phyloP scores from a whole-genome alignment of 2,329 filamentous ascomycete genomes.

The Botrytis aclada region DNA sequence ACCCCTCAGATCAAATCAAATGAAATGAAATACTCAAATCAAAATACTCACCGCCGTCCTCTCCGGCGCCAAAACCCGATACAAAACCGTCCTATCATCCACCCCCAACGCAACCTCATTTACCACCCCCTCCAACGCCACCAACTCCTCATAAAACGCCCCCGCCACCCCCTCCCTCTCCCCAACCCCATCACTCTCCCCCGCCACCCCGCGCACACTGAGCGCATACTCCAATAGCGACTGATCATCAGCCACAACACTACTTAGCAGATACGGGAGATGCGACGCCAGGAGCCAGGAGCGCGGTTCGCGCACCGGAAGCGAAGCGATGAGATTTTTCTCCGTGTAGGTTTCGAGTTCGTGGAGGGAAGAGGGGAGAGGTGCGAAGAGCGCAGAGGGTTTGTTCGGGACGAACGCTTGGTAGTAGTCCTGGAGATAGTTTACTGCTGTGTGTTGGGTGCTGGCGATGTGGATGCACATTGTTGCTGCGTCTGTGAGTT shows the following conservation, averaged over 20 bases:
- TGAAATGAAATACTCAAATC: background rate
- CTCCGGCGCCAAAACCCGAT: constrained; percentile 10
- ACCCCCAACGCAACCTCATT: background rate
- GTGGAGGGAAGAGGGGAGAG: background rate
- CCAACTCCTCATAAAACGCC: constrained; percentile 16
- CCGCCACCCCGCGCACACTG: background rate
- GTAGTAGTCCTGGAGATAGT: constrained; percentile 52
- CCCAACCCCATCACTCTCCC: background rate
- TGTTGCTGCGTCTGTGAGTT: constrained; percentile 43
- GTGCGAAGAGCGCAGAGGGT: background rate
- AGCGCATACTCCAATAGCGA: constrained; percentile 9
- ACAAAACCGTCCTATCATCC: constrained; percentile 11
- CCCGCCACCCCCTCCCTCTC: background rate
- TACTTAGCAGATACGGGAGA: constrained; percentile 6
- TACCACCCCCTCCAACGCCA: background rate
- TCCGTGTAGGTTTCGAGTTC: background rate
- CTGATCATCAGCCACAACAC: constrained; percentile 4
- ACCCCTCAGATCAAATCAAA: background rate
- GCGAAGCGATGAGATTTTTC: background rate
- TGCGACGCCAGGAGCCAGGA: background rate
- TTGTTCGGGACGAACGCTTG: constrained; percentile 43
- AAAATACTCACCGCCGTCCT: constrained; percentile 17
- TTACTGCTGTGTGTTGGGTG: constrained; percentile 50
- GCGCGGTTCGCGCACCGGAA: background rate
- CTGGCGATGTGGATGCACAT: constrained; percentile 53